phyloP scores from a whole-genome alignment of 495 filamentous ascomycete species.

The Penicillium paxilli region DNA sequence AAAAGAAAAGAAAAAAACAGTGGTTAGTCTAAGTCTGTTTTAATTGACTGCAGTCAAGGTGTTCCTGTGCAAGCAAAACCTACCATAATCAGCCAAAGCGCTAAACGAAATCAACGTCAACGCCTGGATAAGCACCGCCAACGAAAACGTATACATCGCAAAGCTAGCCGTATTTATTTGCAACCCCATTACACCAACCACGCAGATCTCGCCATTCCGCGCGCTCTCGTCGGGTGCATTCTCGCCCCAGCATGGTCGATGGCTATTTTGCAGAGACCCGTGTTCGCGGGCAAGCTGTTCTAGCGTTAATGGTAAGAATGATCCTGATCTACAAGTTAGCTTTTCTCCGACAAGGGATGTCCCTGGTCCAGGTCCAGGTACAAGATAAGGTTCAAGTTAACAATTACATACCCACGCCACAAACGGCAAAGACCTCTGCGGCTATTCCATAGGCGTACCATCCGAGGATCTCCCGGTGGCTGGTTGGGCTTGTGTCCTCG shows the following conservation, averaged over 20 bases:
- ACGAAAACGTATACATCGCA: slow-evolving; percentile 56
- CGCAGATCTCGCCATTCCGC: slow-evolving; percentile 38
- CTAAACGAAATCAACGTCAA: slow-evolving; percentile 54
- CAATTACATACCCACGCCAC: slow-evolving; percentile 56
- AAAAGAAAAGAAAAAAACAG: too few relatives aligned
- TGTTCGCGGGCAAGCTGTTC: slow-evolving; percentile 84
- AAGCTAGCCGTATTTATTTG: slow-evolving; percentile 54
- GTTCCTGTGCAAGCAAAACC: slow-evolving; percentile 16
- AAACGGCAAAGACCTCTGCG: slow-evolving; percentile 89
- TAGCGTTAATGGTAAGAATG: slow-evolving; percentile 86
- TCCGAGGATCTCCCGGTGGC: slow-evolving; percentile 73
- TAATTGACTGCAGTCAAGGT: too few relatives aligned
- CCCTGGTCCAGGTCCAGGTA: too few relatives aligned
- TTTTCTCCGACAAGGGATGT: too few relatives aligned
- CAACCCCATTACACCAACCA: slow-evolving; percentile 44
- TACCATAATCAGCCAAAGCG: slow-evolving; percentile 55
- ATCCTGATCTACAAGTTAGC: slow-evolving; percentile 52
- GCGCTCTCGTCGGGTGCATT: slow-evolving; percentile 19
- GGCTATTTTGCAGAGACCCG: slow-evolving; percentile 64
- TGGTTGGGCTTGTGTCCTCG: slow-evolving; percentile 82
- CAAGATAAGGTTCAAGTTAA: not conserved
- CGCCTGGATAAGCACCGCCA: slow-evolving; percentile 54
- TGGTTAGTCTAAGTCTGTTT: not conserved
- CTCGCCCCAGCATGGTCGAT: slow-evolving; percentile 39
- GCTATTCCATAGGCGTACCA: slow-evolving; percentile 93